These are phyloP conservation scores for Escovopsis sp. DNA, from an alignment of 2,329 filamentous ascomycete genomes.

Conservation along the genomic window DNA sequence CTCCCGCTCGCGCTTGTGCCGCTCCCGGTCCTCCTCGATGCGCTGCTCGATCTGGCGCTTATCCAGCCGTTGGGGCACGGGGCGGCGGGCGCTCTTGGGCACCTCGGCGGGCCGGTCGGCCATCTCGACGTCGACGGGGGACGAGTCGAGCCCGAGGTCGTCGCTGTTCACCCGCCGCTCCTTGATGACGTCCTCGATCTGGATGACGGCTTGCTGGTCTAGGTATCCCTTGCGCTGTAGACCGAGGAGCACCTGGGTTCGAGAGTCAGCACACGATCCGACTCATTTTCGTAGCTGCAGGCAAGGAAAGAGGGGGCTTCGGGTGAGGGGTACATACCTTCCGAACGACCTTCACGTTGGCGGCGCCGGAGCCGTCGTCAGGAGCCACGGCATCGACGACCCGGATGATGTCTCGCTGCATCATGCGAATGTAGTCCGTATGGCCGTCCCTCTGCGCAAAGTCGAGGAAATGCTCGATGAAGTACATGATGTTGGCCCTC, in stretches of 20 bases:
- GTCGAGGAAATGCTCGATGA: slow-evolving; percentile 89
- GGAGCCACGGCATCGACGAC: slow-evolving; percentile 89
- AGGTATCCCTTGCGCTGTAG: slow-evolving; percentile 59
- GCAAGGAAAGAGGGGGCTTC: too few species aligned
- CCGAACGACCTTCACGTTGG: slow-evolving; percentile 84
- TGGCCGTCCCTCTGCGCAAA: slow-evolving; percentile 63
- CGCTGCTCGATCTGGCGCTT: slow-evolving; percentile 87
- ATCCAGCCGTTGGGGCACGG: slow-evolving; percentile 38
- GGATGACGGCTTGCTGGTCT: slow-evolving; percentile 54
- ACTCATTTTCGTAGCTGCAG: too few species aligned
- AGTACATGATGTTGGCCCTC: slow-evolving; percentile 97
- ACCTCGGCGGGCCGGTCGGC: slow-evolving; percentile 26
- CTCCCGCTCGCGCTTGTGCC: slow-evolving; percentile 83
- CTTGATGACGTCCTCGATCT: slow-evolving; percentile 72
- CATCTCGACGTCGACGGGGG: slow-evolving; percentile 30
- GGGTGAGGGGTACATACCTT: slow-evolving; percentile 40
- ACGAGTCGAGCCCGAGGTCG: slow-evolving; percentile 37
- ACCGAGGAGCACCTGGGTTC: slow-evolving; percentile 45
- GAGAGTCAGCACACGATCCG: slow-evolving; percentile 7
- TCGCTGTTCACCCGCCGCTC: slow-evolving; percentile 54
- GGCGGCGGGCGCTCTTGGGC: slow-evolving; percentile 19
- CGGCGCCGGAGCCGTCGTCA: slow-evolving; percentile 70
- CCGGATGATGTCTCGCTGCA: slow-evolving; percentile 80
- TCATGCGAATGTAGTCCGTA: slow-evolving; percentile 76
- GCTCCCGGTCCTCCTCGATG: slow-evolving; percentile 90